Percentiles rank a stretch among this genome's conserved stretches.
Conservation (phyloP, 73 alveolate genomes). For the Stentor coeruleus region DNA sequence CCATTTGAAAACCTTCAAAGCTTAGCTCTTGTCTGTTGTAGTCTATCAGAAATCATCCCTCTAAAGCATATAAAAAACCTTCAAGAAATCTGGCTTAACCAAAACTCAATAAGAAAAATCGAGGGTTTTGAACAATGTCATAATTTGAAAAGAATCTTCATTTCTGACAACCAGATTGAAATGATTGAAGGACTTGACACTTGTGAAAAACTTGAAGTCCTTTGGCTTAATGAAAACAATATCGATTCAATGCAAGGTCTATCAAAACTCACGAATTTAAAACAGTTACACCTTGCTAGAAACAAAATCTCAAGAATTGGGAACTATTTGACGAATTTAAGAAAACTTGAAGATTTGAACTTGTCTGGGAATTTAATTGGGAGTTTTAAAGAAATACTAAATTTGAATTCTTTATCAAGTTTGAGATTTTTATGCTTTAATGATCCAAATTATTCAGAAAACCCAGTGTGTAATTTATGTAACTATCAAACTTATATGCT, state of each 20-base stretch:
- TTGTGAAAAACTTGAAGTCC: constrained; percentile 5
- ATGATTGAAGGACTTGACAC: constrained; percentile 27
- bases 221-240: constrained; percentile 24
- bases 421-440: constrained; percentile 49
- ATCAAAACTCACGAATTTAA: constrained; percentile 26
- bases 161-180: constrained; percentile 43
- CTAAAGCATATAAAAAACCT: too few relatives aligned
- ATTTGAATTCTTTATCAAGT: constrained; percentile 55
- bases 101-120: too few relatives aligned
- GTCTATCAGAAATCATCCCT: too few relatives aligned
- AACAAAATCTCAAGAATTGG: constrained; percentile 54
- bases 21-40: too few relatives aligned
- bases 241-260: constrained; percentile 24
- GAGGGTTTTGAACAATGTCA: constrained; percentile 47
- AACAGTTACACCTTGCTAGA: constrained; percentile 55
- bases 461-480: constrained; percentile 79
- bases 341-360: constrained; percentile 51
- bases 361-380: constrained; percentile 58
- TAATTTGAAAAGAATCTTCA: constrained; percentile 52
- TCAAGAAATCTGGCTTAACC: too few relatives aligned
- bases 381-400: constrained; percentile 65
- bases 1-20: too few relatives aligned
- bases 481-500: constrained; percentile 74
- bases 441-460: constrained; percentile 75
- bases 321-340: constrained; percentile 50